Conservation (phyloP, 345 rosid species). For the Kernera saxatilis region DNA sequence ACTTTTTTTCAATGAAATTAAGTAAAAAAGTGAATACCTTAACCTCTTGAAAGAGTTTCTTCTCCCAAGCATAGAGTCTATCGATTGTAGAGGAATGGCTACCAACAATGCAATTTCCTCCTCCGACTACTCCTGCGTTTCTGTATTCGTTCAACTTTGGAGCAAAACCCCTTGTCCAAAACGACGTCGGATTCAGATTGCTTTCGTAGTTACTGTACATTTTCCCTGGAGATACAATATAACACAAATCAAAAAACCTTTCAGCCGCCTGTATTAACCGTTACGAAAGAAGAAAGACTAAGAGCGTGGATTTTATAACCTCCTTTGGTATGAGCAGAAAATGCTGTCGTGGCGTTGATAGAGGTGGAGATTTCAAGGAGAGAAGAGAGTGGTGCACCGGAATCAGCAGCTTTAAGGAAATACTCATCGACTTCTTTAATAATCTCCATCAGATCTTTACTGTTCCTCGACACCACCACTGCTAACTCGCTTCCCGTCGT, state of each 20-base stretch:
- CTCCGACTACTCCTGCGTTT: slow-evolving; percentile 25
- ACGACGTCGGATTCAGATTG: slow-evolving; percentile 49
- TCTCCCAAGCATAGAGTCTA: slow-evolving; percentile 93
- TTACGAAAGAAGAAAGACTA: background rate
- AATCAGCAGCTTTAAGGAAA: slow-evolving; percentile 74
- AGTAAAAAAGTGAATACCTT: slow-evolving; percentile 48
- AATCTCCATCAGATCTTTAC: slow-evolving; percentile 81
- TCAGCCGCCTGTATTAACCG: background rate
- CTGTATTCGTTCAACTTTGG: slow-evolving; percentile 47
- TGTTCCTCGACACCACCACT: slow-evolving; percentile 70
- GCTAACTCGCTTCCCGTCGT: slow-evolving; percentile 62
- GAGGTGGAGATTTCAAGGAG: slow-evolving; percentile 62
- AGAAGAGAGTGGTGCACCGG: slow-evolving; percentile 59
- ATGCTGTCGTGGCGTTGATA: slow-evolving; percentile 5
- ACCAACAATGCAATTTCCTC: slow-evolving; percentile 27
- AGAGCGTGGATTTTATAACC: slow-evolving; percentile 29
- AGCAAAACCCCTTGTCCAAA: slow-evolving; percentile 70
- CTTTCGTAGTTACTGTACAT: slow-evolving; percentile 48
- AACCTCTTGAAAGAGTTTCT: slow-evolving; percentile 83
- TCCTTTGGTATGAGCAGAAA: slow-evolving; percentile 46
- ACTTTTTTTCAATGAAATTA: background rate
- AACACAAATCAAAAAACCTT: background rate
- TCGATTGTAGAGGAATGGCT: slow-evolving; percentile 86
- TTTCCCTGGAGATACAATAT: slow-evolving; percentile 17
- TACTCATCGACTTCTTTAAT: slow-evolving; percentile 91